A percentile compares a stretch with the other conserved stretches of the same genome.
Conservation (phyloP, 306 rosid genomes). For the Mimosa pudica region DNA sequence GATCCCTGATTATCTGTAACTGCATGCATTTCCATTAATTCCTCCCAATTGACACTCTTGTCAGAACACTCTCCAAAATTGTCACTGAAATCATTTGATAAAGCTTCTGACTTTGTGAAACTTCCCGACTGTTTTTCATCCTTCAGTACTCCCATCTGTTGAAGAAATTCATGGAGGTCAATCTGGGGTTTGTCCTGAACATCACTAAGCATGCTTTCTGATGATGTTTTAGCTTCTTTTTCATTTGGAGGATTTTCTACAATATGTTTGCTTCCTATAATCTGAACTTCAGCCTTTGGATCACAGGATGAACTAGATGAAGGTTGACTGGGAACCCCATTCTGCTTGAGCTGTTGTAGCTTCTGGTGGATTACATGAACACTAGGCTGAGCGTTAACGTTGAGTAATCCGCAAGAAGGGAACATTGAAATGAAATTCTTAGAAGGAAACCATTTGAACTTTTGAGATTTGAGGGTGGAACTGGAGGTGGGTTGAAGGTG, state of each 20-base stretch:
- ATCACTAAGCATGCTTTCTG: slow-evolving; percentile 40
- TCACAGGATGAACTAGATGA: slow-evolving; percentile 51
- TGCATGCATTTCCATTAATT: slow-evolving; percentile 69
- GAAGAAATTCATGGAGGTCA: slow-evolving; percentile 96
- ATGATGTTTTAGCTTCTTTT: slow-evolving; percentile 39
- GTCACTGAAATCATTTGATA: slow-evolving; percentile 39
- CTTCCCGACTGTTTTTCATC: slow-evolving; percentile 48
- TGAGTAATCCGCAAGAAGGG: slow-evolving; percentile 77
- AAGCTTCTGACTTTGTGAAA: slow-evolving; percentile 49
- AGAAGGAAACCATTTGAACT: slow-evolving; percentile 90
- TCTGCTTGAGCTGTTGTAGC: slow-evolving; percentile 78
- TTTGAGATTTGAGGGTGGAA: slow-evolving; percentile 50
- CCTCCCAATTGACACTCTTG: slow-evolving; percentile 74
- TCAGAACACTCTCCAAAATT: slow-evolving; percentile 62
- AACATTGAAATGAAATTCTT: slow-evolving; percentile 88
- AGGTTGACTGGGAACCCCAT: slow-evolving; percentile 44
- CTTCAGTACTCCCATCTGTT: slow-evolving; percentile 81
- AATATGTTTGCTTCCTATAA: slow-evolving; percentile 24
- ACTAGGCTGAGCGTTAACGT: slow-evolving; percentile 89
- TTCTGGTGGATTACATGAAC: slow-evolving; percentile 93
- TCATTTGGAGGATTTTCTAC: slow-evolving; percentile 35
- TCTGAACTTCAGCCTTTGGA: slow-evolving; percentile 42
- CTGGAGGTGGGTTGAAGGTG: slow-evolving; percentile 57
- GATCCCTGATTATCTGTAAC: slow-evolving; percentile 52
- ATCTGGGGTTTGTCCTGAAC: slow-evolving; percentile 86